Evolutionary conservation across 768 basidiomycete species (phyloP), one percentile per base, ranked within the genome.

Genomic region (Trametes maxima): DNA sequence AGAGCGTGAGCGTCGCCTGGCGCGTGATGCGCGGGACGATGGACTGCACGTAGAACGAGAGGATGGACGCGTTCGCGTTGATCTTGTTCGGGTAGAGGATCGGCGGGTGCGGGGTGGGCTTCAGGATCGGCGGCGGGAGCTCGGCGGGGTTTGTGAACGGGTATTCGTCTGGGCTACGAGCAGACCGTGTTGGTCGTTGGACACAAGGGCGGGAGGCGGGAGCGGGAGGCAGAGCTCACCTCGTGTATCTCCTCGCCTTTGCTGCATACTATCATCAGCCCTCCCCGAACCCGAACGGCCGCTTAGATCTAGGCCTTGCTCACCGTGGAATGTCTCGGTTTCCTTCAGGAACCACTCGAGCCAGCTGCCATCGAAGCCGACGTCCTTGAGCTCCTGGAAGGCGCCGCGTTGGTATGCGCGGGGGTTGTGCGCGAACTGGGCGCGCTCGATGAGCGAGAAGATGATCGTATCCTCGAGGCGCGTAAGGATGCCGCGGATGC

Each of bases 391-490:
- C 74, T 95, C 92, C 37, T 85, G 74, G 76, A 98, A 92, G 1
- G 83, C 87, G 22, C 87, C 90, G 16, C 81, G 82, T 54, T 87
- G 79, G 77, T 99, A 99, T 60, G 97, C 95, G 62, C 82, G 84
- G 21, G 90, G 87, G 71, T 98, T 98, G 72, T 93, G 89, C 0
- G 94, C 94, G 70, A 98, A 99, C 72, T 98, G 96, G 0, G 95
- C 96, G 17, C 97, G 85, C 73, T 99, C 97, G 69, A 99, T 99
- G 58, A 98, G 83, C 51, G 85, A 88, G 74, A 99, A 99, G 74
- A 98, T 98, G 79, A 99, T 98, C 21, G 96, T 99, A 68, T 99
- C 97, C 72, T 99, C 97, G 22, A 99, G 85, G 25, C 97, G 85
- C 64, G 82, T 87, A 16, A 99, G 80, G 48, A 95, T 90, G 21